Percentiles rank a stretch among this genome's conserved stretches.
Evolutionary conservation across 1,284 basidiomycete species (phyloP).

Genomic region (Ustilago vetiveriae): DNA sequence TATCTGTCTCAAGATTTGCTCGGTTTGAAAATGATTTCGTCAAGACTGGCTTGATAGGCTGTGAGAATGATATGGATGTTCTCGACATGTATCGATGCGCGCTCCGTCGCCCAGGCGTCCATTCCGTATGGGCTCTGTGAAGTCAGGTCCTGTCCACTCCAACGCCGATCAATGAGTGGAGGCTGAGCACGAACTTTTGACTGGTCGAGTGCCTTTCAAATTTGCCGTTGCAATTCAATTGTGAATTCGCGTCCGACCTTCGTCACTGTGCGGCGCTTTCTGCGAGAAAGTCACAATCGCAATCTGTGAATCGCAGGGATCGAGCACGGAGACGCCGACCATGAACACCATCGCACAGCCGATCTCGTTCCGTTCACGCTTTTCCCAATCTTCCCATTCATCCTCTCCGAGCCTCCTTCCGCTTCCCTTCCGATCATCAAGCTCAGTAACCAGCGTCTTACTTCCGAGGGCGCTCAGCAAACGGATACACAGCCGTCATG

Average conservation of each 20-base stretch:
- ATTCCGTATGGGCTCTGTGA: too few relatives aligned
- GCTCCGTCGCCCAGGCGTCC: too few relatives aligned
- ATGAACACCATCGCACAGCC: not conserved
- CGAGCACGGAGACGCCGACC: conserved; percentile 8
- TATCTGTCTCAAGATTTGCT: too few relatives aligned
- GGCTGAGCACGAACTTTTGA: too few relatives aligned
- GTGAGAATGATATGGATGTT: too few relatives aligned
- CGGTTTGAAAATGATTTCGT: too few relatives aligned
- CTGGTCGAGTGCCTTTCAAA: not conserved
- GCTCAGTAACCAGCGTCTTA: not conserved
- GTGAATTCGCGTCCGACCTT: not conserved
- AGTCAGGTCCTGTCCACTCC: too few relatives aligned
- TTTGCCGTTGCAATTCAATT: not conserved
- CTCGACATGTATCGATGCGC: too few relatives aligned
- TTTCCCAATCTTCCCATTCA: not conserved
- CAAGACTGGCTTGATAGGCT: too few relatives aligned
- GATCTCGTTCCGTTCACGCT: too few relatives aligned
- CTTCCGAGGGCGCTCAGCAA: conserved; percentile 8
- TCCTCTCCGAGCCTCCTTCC: too few relatives aligned
- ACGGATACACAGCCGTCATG: conserved; percentile 6
- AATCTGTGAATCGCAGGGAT: not conserved
- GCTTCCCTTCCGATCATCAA: not conserved
- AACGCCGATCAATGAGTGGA: conserved; percentile 3
- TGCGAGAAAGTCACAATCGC: too few relatives aligned
- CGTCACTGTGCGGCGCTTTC: conserved; percentile 8